Percentiles rank a stretch among this genome's conserved stretches.
phyloP scores from a whole-genome alignment of 2,329 filamentous ascomycete species.

The Xylariaceae sp. region DNA sequence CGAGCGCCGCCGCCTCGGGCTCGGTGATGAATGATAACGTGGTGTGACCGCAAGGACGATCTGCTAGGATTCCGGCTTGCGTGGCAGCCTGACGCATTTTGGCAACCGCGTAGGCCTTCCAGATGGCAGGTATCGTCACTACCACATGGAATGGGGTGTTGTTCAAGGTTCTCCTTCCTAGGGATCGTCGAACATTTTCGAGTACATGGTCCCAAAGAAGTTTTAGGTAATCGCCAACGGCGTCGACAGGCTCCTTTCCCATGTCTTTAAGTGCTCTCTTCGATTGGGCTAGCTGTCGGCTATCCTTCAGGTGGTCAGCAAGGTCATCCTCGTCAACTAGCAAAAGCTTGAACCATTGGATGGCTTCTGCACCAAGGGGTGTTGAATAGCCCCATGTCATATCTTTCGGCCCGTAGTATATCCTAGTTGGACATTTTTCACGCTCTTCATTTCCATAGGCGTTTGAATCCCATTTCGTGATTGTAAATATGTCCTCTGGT shows the following conservation, averaged over 20 bases:
- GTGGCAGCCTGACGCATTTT: neutral
- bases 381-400: conserved; percentile 3
- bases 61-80: neutral
- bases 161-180: neutral
- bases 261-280: neutral
- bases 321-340: neutral
- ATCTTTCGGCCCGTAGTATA: too few species aligned
- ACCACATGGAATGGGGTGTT: neutral
- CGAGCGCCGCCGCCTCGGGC: neutral
- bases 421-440: too few species aligned
- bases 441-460: too few species aligned
- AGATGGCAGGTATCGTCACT: neutral
- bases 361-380: neutral
- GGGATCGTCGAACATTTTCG: neutral
- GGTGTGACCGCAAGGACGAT: neutral
- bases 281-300: neutral
- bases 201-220: neutral
- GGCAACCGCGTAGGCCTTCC: neutral
- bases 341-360: neutral
- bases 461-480: too few species aligned
- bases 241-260: neutral
- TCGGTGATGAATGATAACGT: neutral
- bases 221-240: neutral
- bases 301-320: neutral
- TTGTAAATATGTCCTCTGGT: too few species aligned